Evolutionary conservation across 331 rosid species (phyloP).

Genomic region (Phaseolus coccineus): DNA sequence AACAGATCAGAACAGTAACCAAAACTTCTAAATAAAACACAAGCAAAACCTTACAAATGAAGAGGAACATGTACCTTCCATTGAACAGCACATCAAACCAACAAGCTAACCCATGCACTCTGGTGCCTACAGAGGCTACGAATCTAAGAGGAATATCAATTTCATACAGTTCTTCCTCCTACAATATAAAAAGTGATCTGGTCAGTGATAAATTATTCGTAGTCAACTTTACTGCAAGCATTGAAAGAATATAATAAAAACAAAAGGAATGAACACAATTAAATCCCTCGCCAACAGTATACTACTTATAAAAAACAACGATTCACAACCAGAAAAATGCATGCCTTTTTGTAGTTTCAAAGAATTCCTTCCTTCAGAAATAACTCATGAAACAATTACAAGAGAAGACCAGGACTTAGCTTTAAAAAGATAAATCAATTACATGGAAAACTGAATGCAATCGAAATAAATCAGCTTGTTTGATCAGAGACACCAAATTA

Average conservation of each 20-base stretch:
- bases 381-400: slow-evolving; percentile 27
- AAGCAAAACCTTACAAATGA: neutral
- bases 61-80: slow-evolving; percentile 74
- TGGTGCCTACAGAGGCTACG: slow-evolving; percentile 76
- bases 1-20: slow-evolving; percentile 2
- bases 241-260: slow-evolving; percentile 11
- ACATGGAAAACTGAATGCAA: slow-evolving; percentile 31
- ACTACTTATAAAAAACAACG: neutral
- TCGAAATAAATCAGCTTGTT: slow-evolving; percentile 28
- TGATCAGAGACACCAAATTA: slow-evolving; percentile 10
- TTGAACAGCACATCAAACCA: slow-evolving; percentile 97
- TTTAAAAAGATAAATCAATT: slow-evolving; percentile 29
- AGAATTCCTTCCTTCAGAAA: neutral
- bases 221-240: slow-evolving; percentile 28
- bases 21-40: neutral
- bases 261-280: slow-evolving; percentile 17
- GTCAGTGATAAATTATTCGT: neutral
- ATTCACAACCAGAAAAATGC: slow-evolving; percentile 24
- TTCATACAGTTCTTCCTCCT: slow-evolving; percentile 96
- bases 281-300: neutral
- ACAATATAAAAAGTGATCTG: slow-evolving; percentile 36
- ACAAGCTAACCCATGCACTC: slow-evolving; percentile 98
- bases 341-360: slow-evolving; percentile 4
- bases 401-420: slow-evolving; percentile 10
- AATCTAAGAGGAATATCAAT: slow-evolving; percentile 87